Evolutionary conservation across 306 rosid genomes (phyloP).

Genomic region (peach (Prunus persica)): DNA sequence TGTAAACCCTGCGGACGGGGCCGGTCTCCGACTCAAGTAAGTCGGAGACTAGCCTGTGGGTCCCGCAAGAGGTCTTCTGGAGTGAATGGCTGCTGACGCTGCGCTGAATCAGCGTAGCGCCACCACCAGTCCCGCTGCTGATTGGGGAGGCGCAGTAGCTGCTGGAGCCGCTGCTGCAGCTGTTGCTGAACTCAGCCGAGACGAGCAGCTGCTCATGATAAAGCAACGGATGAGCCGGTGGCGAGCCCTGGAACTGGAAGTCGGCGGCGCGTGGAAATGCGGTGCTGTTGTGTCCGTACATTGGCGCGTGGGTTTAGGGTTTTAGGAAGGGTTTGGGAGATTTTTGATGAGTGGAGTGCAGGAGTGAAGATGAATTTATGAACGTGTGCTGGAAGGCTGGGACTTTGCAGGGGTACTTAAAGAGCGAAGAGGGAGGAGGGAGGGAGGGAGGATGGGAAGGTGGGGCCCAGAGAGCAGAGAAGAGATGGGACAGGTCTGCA

Average conservation of each 20-base stretch:
- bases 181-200: slow-evolving; percentile 28
- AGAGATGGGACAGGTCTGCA: slow-evolving; percentile 10
- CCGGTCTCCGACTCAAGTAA: slow-evolving; percentile 31
- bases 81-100: slow-evolving; percentile 62
- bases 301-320: slow-evolving; percentile 47
- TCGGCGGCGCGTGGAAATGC: slow-evolving; percentile 44
- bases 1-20: slow-evolving; percentile 61
- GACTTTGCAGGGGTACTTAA: slow-evolving; percentile 33
- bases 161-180: slow-evolving; percentile 60
- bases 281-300: slow-evolving; percentile 40
- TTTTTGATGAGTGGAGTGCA: background rate
- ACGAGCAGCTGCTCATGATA: slow-evolving; percentile 17
- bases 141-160: slow-evolving; percentile 44
- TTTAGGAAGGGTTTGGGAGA: background rate
- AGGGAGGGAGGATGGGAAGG: background rate
- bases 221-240: background rate
- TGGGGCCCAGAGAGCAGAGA: background rate
- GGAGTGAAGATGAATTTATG: slow-evolving; percentile 1
- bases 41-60: slow-evolving; percentile 42
- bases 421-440: background rate
- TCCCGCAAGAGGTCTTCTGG: slow-evolving; percentile 24
- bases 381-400: background rate
- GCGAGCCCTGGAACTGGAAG: background rate
- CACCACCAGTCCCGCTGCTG: background rate
- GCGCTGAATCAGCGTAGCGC: slow-evolving; percentile 35